These are phyloP conservation scores for Trypanosoma grayi DNA, from an alignment of 208 protist species.

Conservation along the genomic window DNA sequence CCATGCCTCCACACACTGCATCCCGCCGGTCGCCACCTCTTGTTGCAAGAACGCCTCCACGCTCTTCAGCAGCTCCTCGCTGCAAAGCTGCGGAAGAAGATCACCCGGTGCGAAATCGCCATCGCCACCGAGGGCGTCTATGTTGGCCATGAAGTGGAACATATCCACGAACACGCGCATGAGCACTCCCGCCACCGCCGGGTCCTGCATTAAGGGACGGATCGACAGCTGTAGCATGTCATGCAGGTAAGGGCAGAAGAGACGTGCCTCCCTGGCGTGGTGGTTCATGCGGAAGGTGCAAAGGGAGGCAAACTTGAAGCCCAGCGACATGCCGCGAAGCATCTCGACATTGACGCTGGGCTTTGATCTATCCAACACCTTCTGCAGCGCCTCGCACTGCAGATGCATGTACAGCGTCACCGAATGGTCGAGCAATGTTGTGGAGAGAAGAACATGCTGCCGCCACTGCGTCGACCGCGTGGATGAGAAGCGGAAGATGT, in stretches of 20 bases:
- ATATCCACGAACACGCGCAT: slow-evolving; percentile 86
- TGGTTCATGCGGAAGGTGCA: slow-evolving; percentile 82
- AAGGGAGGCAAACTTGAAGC: slow-evolving; percentile 79
- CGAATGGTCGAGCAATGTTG: slow-evolving; percentile 74
- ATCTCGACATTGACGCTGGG: slow-evolving; percentile 43
- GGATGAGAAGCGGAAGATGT: slow-evolving; percentile 88
- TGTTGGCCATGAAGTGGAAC: slow-evolving; percentile 89
- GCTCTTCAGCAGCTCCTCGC: slow-evolving; percentile 36
- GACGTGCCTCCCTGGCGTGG: slow-evolving; percentile 51
- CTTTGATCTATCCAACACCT: slow-evolving; percentile 25
- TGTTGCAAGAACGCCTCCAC: slow-evolving; percentile 66
- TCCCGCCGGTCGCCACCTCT: slow-evolving; percentile 65
- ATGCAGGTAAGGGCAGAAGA: slow-evolving; percentile 81
- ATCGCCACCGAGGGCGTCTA: slow-evolving; percentile 74
- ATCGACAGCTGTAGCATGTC: slow-evolving; percentile 80
- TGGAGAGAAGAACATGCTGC: slow-evolving; percentile 89
- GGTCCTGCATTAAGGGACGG: slow-evolving; percentile 46
- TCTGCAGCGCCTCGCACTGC: slow-evolving; percentile 46
- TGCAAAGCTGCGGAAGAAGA: slow-evolving; percentile 63
- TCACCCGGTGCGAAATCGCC: slow-evolving; percentile 33
- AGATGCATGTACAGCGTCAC: slow-evolving; percentile 68
- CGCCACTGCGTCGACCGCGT: slow-evolving; percentile 74
- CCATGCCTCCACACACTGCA: slow-evolving; percentile 78
- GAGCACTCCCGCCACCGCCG: slow-evolving; percentile 44
- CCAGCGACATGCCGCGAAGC: slow-evolving; percentile 71